These are phyloP conservation scores for Odontarrhena argentea DNA, from an alignment of 345 rosid species.

Conservation along the genomic window DNA sequence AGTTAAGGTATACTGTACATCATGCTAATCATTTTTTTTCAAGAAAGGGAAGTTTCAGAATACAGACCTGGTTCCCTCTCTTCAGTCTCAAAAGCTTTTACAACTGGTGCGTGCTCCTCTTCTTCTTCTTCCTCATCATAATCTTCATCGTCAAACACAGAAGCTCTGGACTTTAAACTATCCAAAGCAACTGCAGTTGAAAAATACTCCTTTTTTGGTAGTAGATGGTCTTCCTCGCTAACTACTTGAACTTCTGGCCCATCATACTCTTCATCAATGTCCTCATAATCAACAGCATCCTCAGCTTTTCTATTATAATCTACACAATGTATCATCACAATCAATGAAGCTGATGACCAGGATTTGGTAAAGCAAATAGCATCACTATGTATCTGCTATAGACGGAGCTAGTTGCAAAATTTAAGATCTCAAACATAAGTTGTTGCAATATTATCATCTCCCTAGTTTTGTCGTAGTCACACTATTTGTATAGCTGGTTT, in stretches of 20 bases:
- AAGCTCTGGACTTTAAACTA: slow-evolving; percentile 47
- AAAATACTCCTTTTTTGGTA: slow-evolving; percentile 70
- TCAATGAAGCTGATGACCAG: slow-evolving; percentile 33
- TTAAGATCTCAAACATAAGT: slow-evolving; percentile 6
- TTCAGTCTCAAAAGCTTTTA: slow-evolving; percentile 49
- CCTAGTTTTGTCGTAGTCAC: too few species aligned
- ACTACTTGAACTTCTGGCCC: slow-evolving; percentile 84
- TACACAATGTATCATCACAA: slow-evolving; percentile 44
- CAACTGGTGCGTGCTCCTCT: slow-evolving; percentile 50
- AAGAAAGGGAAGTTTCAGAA: slow-evolving; percentile 12
- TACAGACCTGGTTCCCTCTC: slow-evolving; percentile 51
- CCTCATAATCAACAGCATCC: slow-evolving; percentile 95
- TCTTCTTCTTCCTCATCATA: slow-evolving; percentile 91
- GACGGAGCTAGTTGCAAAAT: slow-evolving; percentile 6
- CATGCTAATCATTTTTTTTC: slow-evolving; percentile 7
- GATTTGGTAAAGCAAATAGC: slow-evolving; percentile 15
- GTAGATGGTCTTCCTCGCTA: slow-evolving; percentile 77
- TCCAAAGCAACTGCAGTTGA: slow-evolving; percentile 55
- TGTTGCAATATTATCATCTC: not conserved
- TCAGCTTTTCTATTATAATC: slow-evolving; percentile 93
- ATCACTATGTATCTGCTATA: slow-evolving; percentile 21
- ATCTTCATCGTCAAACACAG: slow-evolving; percentile 85
- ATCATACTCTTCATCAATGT: slow-evolving; percentile 93
- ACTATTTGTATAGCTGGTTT: too few species aligned
- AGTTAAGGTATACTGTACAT: slow-evolving; percentile 12